Conservation (phyloP, 306 rosid genomes). For the Cucumis sativus region Cucumber_9930_V3 NC_026655.2:1689501-1690000, state of each 20-base stretch:
- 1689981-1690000: conserved; percentile 88
- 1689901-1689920: background rate
- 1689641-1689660: background rate
- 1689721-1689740: background rate
- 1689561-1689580: too few relatives aligned
- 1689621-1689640: background rate
- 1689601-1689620: background rate
- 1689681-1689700: background rate
- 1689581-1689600: too few relatives aligned
- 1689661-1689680: background rate
- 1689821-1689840: background rate
- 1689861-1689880: conserved; percentile 1
- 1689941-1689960: background rate
- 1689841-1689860: background rate
- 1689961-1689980: conserved; percentile 39
- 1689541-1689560: too few relatives aligned
- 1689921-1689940: background rate
- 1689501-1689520: too few relatives aligned
- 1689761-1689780: background rate
- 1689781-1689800: background rate
- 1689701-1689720: background rate
- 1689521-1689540: too few relatives aligned
- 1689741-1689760: background rate
- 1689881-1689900: background rate
- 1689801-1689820: background rate